Percentiles rank a stretch among this genome's conserved stretches.
Evolutionary conservation across 140 eudicot species (phyloP).

Genomic region (Flaveria floridana): DNA sequence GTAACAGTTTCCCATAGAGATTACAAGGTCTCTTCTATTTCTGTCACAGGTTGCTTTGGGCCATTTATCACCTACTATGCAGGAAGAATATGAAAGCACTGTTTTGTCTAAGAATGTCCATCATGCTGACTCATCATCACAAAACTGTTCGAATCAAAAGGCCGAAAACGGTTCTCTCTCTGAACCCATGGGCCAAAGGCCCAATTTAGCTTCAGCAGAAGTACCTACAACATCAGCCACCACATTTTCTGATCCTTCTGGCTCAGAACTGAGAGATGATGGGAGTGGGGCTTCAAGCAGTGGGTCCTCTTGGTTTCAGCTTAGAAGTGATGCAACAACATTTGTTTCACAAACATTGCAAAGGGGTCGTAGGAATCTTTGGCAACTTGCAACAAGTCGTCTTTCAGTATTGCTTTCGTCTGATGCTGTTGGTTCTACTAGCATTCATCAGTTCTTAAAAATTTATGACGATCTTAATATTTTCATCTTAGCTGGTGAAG

Average conservation of each 20-base stretch:
- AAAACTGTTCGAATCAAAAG: constrained; percentile 31
- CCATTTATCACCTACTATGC: constrained; percentile 35
- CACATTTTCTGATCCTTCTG: constrained; percentile 38
- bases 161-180: constrained; percentile 36
- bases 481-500: constrained; percentile 88
- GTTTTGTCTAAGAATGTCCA: constrained; percentile 34
- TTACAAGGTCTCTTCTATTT: constrained; percentile 26
- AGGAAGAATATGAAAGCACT: constrained; percentile 30
- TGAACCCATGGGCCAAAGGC: constrained; percentile 33
- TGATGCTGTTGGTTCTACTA: constrained; percentile 69
- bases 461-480: constrained; percentile 75
- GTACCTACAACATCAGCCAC: constrained; percentile 34
- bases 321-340: constrained; percentile 73
- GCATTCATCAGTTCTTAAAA: constrained; percentile 87
- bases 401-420: constrained; percentile 87
- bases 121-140: constrained; percentile 32
- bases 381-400: constrained; percentile 93
- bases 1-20: constrained; percentile 8
- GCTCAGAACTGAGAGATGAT: constrained; percentile 58
- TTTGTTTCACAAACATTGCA: constrained; percentile 77
- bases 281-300: constrained; percentile 82
- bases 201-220: constrained; percentile 37
- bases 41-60: constrained; percentile 47
- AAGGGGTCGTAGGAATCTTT: constrained; percentile 87
- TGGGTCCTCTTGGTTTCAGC: constrained; percentile 89